Evolutionary conservation across 306 rosid genomes (phyloP).

Genomic region (Cicer cuneatum): DNA sequence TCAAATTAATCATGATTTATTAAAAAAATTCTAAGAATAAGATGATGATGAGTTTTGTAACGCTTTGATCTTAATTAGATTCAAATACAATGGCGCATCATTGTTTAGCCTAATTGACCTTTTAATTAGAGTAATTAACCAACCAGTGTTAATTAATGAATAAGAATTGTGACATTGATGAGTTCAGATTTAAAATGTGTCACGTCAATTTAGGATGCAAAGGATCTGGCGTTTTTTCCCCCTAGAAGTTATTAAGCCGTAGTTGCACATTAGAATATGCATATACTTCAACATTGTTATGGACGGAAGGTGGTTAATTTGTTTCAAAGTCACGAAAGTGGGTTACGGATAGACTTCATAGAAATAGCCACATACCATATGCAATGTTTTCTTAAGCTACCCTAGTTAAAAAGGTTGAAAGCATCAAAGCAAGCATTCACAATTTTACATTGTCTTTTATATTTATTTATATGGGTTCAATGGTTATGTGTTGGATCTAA

Average conservation of each 20-base stretch:
- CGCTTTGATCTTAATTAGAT: neutral
- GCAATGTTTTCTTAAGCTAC: conserved; percentile 34
- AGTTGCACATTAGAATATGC: neutral
- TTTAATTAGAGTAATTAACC: neutral
- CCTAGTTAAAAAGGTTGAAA: conserved; percentile 38
- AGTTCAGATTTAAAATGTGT: conserved; percentile 8
- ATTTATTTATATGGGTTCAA: neutral
- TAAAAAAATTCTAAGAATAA: conserved; percentile 3
- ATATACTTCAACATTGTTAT: neutral
- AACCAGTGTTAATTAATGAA: neutral
- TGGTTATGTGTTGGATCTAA: too few relatives aligned
- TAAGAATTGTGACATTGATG: conserved; percentile 35
- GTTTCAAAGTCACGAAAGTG: conserved; percentile 56
- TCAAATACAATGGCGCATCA: too few relatives aligned
- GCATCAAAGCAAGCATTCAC: conserved; percentile 26
- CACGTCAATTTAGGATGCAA: conserved; percentile 37
- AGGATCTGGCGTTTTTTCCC: conserved; percentile 8
- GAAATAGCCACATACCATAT: neutral
- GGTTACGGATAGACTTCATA: neutral
- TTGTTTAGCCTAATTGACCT: conserved; percentile 6
- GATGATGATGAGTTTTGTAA: conserved; percentile 19
- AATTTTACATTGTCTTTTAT: neutral
- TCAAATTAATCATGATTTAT: conserved; percentile 38
- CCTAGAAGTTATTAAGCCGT: neutral
- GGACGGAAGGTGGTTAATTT: conserved; percentile 32